Base-by-base conservation (phyloP, 352 stramenopile species). In the Globisporangium alternatum region DNA sequence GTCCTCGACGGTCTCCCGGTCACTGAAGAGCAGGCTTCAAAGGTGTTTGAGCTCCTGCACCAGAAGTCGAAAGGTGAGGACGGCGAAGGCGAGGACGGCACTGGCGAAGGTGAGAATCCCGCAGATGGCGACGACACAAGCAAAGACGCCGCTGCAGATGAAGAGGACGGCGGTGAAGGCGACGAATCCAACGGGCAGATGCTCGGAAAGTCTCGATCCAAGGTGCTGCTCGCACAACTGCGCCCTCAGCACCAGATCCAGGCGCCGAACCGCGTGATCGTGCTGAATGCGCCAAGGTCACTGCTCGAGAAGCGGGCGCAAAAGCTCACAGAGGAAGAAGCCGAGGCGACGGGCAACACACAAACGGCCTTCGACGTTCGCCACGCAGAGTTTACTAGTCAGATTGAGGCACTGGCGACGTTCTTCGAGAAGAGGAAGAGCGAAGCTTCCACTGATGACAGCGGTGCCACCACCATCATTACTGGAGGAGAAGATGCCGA, bases 1-100 rank as follows among this genome's bases (percentile, higher is more conserved):
- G 88, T 96, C 21, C 68, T 95, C 8, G 86, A 95, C 41, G 86
- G 83, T 0, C 47, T 91, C 2, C 81, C 86, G 2, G 63, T 74
- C 17, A 79, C 77, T 3, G 65, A 77, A 19, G 67, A 70, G 21
- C 83, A 88, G 41, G 86, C 86, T 0, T 52, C 65, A 30, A 68
- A 65, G 47, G 66, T 92, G 12, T 91, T 91, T 49, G 70, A 65
- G 1, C 31, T 62, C 3, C 65, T 65, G n/a, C 12, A 15, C 12
- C 39, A 21, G 30, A 51, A 25, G 25, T 31, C 54, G 1, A 47
- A 58, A 19, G 41, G 41, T 12, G 41, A 53, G 28, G 56, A 65
- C 25, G 63, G 67, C 12, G 67, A 43, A 5, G 65, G 64, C 13
- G 39, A 60, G 22, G 60, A 59, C 17, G 65, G 56, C 5, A 22